Evolutionary conservation across 768 basidiomycete genomes (phyloP).

Genomic region (Mycena belliarum): DNA sequence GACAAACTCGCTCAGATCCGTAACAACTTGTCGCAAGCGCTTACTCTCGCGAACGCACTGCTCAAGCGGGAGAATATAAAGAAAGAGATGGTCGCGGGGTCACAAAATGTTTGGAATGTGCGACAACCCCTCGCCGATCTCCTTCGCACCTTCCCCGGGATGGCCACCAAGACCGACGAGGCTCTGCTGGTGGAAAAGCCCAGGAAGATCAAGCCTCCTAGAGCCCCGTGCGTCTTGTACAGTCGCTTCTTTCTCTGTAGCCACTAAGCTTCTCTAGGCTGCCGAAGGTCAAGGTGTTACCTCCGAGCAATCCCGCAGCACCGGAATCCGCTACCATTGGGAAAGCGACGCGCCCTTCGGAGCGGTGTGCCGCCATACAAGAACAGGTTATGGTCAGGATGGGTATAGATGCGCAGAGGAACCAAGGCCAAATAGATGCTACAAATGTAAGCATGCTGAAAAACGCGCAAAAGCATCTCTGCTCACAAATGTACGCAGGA

Average conservation of each 20-base stretch:
- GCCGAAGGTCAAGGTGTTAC: slow-evolving; percentile 50
- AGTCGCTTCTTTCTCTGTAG: slow-evolving; percentile 11
- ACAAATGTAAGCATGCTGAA: slow-evolving; percentile 66
- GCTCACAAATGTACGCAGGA: slow-evolving; percentile 41
- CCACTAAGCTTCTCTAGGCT: slow-evolving; percentile 44
- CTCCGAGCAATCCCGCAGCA: slow-evolving; percentile 43
- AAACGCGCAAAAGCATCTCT: not conserved
- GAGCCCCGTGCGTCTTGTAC: slow-evolving; percentile 29
- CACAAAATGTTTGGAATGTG: slow-evolving; percentile 74
- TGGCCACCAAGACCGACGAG: slow-evolving; percentile 69
- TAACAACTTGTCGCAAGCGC: slow-evolving; percentile 67
- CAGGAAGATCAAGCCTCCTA: slow-evolving; percentile 31
- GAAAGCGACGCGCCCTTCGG: slow-evolving; percentile 57
- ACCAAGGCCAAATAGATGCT: slow-evolving; percentile 84
- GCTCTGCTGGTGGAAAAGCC: slow-evolving; percentile 68
- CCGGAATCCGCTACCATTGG: slow-evolving; percentile 38
- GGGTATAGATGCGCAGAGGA: slow-evolving; percentile 65
- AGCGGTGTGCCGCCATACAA: slow-evolving; percentile 61
- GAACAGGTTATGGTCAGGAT: slow-evolving; percentile 64
- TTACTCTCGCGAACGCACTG: slow-evolving; percentile 71
- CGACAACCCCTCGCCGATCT: slow-evolving; percentile 74
- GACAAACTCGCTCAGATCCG: slow-evolving; percentile 87
- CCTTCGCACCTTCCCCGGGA: slow-evolving; percentile 69
- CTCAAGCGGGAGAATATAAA: slow-evolving; percentile 77
- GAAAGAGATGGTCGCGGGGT: slow-evolving; percentile 58